Evolutionary conservation across 2,329 filamentous ascomycete species (phyloP).

Genomic region (Ascochyta koolunga): DNA sequence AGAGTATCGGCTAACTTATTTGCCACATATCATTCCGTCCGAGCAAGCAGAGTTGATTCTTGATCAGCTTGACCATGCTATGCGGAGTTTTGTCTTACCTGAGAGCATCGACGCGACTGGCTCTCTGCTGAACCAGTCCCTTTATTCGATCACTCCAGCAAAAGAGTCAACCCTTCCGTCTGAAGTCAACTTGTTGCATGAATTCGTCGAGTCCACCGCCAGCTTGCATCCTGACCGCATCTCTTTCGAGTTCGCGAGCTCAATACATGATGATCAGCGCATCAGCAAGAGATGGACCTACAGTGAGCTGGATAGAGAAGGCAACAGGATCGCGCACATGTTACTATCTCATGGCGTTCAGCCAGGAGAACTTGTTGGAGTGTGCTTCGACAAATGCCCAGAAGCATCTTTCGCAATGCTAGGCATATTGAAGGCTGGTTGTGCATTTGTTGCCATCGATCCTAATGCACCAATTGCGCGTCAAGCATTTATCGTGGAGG

Average conservation of each 20-base stretch:
- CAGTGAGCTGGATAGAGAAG: conserved; percentile 69
- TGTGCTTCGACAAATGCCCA: conserved; percentile 85
- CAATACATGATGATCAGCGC: conserved; percentile 56
- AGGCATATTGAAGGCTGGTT: conserved; percentile 81
- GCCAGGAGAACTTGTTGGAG: conserved; percentile 69
- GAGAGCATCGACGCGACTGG: conserved; percentile 51
- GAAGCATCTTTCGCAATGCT: conserved; percentile 84
- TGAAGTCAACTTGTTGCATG: conserved; percentile 69
- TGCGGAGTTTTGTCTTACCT: conserved; percentile 65
- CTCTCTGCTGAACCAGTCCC: conserved; percentile 33
- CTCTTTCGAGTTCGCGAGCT: conserved; percentile 77
- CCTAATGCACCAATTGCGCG: conserved; percentile 72
- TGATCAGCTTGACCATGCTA: conserved; percentile 70
- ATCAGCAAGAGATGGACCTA: conserved; percentile 73
- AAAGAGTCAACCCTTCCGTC: conserved; percentile 63
- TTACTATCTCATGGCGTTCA: conserved; percentile 58
- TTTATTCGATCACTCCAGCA: conserved; percentile 72
- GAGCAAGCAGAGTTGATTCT: conserved; percentile 73
- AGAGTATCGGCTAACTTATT: conserved; percentile 69
- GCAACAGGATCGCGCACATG: conserved; percentile 74
- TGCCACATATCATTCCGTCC: conserved; percentile 67
- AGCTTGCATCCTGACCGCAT: conserved; percentile 60
- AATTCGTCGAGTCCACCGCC: conserved; percentile 75
- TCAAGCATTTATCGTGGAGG: conserved; percentile 78
- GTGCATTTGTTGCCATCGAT: conserved; percentile 81